These are phyloP conservation scores for Exophiala mesophila DNA, from an alignment of 2,329 filamentous ascomycete species.

Conservation along the genomic window DNA sequence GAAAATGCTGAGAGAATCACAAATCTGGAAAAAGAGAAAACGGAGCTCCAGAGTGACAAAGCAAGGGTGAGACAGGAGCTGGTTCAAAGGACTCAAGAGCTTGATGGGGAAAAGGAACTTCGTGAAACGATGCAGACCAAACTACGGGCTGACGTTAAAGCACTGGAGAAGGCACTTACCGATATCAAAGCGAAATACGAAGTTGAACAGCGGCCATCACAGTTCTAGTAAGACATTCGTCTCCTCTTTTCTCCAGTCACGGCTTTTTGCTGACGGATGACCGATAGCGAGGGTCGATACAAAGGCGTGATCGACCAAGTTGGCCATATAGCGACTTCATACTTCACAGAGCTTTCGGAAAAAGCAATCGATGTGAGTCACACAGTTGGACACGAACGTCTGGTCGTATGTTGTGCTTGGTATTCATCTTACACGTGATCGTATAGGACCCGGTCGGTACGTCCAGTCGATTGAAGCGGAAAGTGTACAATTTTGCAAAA, in stretches of 20 bases:
- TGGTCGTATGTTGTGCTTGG: neutral
- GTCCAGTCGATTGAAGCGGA: neutral
- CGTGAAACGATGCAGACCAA: slow-evolving; percentile 4
- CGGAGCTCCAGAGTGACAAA: neutral
- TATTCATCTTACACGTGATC: neutral
- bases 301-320: neutral
- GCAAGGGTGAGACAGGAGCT: neutral
- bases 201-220: neutral
- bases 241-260: neutral
- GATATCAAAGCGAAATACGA: slow-evolving; percentile 2
- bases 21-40: slow-evolving; percentile 1
- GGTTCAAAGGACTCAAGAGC: neutral
- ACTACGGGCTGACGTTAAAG: neutral
- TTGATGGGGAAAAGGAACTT: neutral
- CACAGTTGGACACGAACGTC: neutral
- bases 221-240: slow-evolving; percentile 4
- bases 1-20: slow-evolving; percentile 1
- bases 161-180: neutral
- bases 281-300: slow-evolving; percentile 3
- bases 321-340: neutral
- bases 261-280: neutral
- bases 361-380: slow-evolving; percentile 4
- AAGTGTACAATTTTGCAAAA: neutral
- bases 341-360: slow-evolving; percentile 4
- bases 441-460: neutral